Evolutionary conservation across 768 basidiomycete species (phyloP).

Genomic region (Termitomyces sp.): DNA sequence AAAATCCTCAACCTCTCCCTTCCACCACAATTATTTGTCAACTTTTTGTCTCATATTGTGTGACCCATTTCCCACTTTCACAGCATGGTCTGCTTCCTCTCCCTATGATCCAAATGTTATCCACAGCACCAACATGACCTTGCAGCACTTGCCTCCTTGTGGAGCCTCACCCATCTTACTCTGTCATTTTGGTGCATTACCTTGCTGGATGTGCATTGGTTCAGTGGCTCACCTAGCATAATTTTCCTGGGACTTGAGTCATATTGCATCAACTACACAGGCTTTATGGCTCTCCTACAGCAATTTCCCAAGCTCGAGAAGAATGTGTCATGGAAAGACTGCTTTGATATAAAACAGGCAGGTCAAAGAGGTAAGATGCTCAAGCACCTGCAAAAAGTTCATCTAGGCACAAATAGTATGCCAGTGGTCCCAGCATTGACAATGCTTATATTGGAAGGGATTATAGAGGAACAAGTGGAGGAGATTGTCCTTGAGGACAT

Average conservation of each 20-base stretch:
- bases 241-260: neutral
- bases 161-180: neutral
- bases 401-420: constrained; percentile 4
- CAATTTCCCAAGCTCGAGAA: constrained; percentile 3
- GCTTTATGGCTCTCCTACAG: constrained; percentile 1
- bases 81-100: neutral
- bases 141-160: constrained; percentile 1
- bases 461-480: neutral
- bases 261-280: constrained; percentile 2
- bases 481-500: constrained; percentile 6
- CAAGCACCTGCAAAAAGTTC: constrained; percentile 3
- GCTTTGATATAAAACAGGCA: constrained; percentile 1
- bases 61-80: constrained; percentile 4
- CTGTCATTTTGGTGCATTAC: neutral
- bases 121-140: constrained; percentile 1
- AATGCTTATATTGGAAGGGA: neutral
- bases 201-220: constrained; percentile 7
- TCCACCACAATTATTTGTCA: neutral
- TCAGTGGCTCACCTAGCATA: neutral
- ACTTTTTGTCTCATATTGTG: neutral
- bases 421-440: constrained; percentile 3
- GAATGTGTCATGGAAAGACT: constrained; percentile 5
- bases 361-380: neutral
- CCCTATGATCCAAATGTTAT: neutral
- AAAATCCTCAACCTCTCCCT: constrained; percentile 8